Evolutionary conservation across 768 basidiomycete species (phyloP).

Genomic region (Pisolithus microcarpus): DNA sequence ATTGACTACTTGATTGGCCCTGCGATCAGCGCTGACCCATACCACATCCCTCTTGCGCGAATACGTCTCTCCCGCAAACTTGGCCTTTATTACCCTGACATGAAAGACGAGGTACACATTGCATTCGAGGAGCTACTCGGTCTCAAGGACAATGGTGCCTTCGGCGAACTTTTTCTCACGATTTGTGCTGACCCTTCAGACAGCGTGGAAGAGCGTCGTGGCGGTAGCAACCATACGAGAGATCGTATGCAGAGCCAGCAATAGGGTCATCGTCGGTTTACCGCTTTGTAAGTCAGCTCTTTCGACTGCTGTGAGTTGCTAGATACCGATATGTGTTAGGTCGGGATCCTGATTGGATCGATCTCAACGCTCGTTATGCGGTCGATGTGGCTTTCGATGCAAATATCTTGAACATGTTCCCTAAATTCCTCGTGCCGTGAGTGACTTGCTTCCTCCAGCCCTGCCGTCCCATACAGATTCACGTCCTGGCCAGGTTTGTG

Average conservation of each 20-base stretch:
- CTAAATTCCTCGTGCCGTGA: too few species aligned
- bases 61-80: too few species aligned
- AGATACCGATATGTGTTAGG: too few species aligned
- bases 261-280: too few species aligned
- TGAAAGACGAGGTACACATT: constrained; percentile 24
- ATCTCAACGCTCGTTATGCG: constrained; percentile 27
- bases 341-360: constrained; percentile 8
- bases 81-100: too few species aligned
- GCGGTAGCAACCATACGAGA: constrained; percentile 20
- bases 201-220: constrained; percentile 35
- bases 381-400: constrained; percentile 18
- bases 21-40: too few species aligned
- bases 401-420: constrained; percentile 22
- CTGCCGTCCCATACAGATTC: too few species aligned
- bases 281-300: too few species aligned
- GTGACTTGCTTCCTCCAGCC: too few species aligned
- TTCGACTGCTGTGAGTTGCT: constrained; percentile 21
- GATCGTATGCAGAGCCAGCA: constrained; percentile 36
- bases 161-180: not conserved
- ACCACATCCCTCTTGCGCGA: too few species aligned
- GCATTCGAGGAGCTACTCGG: constrained; percentile 26
- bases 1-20: too few species aligned
- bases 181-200: not conserved
- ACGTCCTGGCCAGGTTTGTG: too few species aligned
- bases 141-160: constrained; percentile 11